Base-by-base conservation (phyloP, 495 filamentous ascomycete species). In the Talaromyces borbonicus region DNA sequence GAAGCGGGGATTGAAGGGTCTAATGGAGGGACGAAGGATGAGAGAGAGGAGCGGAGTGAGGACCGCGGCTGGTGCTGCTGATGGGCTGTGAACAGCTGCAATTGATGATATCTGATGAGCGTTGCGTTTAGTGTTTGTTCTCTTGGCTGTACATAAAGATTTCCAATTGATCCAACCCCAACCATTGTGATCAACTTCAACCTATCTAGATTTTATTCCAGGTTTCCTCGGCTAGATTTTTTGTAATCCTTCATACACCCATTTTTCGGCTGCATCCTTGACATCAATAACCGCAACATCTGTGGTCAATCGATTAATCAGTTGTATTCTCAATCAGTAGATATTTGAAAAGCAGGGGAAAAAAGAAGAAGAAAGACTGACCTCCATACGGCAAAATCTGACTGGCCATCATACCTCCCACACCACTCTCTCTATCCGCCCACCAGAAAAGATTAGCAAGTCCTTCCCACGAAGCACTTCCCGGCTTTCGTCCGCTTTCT, bases 11-110 rank as follows among this genome's bases (percentile, higher is more conserved):
- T 57, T 98, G 46, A 77, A 90, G 38, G 92, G 92, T 0, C 61
- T 98, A 58, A 95, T 97, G 92, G 92, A 98, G 63, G 92, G 92
- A 11, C 70, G 92, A 27, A 73, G 90, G 44, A 79, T 95, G 69
- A 69, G 92, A 41, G 90, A 92, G 54, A 62, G 84, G 22, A 79
- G 73, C 7, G 51, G 43, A 4, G 43, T 29, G 30, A 46, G 30
- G n/a, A 35, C 43, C 24, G 43, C 30, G 12, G 27, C 43, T 12
- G 29, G 22, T 31, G 43, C 30, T 44, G 41, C 23, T 9, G 41
- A 44, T 22, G 37, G 9, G 19, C 41, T 31, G 18, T 44, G 11
- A 44, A 38, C 12, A 9, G 35, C 16, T 38, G 7, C 0, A 12
- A 29, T 14, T 5, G 26, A 30, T 43, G 18, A 12, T 6, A 30